Percentiles rank a stretch among this genome's conserved stretches.
phyloP scores from a whole-genome alignment of 2,329 filamentous ascomycete species.

The Trichoderma koningiopsis region DNA sequence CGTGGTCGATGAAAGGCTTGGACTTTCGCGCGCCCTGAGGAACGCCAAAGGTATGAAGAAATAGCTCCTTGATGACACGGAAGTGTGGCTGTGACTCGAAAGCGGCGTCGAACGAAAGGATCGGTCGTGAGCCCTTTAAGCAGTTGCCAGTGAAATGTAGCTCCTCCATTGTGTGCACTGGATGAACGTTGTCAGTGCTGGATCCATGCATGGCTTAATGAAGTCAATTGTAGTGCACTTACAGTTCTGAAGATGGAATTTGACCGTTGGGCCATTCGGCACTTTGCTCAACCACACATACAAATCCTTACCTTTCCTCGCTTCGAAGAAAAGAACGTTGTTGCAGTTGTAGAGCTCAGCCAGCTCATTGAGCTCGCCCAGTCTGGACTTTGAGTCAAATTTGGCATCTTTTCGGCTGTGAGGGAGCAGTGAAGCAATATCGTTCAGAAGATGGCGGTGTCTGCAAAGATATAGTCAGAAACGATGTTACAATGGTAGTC shows the following conservation, averaged over 20 bases:
- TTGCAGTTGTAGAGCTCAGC: slow-evolving; percentile 86
- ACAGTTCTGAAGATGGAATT: slow-evolving; percentile 78
- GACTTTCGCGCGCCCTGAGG: slow-evolving; percentile 84
- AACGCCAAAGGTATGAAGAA: slow-evolving; percentile 88
- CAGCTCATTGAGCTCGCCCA: slow-evolving; percentile 77
- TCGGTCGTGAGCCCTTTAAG: slow-evolving; percentile 85
- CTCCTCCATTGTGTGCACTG: slow-evolving; percentile 94
- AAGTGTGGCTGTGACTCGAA: slow-evolving; percentile 85
- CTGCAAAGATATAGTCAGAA: slow-evolving; percentile 41
- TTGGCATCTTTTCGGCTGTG: slow-evolving; percentile 95
- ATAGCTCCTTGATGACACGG: slow-evolving; percentile 82
- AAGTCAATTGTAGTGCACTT: slow-evolving; percentile 36
- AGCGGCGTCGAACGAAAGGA: slow-evolving; percentile 86
- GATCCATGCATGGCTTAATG: neutral
- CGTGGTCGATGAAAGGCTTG: slow-evolving; percentile 95
- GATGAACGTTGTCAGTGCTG: slow-evolving; percentile 31
- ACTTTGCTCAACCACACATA: slow-evolving; percentile 93
- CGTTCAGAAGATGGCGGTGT: slow-evolving; percentile 81
- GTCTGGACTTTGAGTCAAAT: slow-evolving; percentile 92
- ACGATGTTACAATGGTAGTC: neutral
- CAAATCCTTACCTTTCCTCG: slow-evolving; percentile 88
- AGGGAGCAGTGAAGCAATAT: slow-evolving; percentile 84
- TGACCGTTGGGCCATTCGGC: slow-evolving; percentile 66
- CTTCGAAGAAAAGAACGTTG: slow-evolving; percentile 93
- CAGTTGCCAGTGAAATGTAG: slow-evolving; percentile 97